Percentiles rank a stretch among this genome's conserved stretches.
These are phyloP conservation scores for Heritiera littoralis DNA, from an alignment of 345 rosid species.

Conservation along the genomic window DNA sequence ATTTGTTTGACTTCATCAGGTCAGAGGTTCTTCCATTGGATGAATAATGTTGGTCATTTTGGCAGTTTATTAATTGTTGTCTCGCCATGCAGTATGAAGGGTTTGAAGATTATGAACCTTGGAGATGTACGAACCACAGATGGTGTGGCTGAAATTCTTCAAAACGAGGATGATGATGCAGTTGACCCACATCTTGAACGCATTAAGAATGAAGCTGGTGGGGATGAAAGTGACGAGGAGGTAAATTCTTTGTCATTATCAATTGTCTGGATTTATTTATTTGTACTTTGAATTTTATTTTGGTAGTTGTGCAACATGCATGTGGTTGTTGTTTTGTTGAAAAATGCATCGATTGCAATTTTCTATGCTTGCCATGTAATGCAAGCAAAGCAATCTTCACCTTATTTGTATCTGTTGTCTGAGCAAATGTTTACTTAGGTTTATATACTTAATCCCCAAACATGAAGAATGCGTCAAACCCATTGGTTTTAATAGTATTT, in stretches of 20 bases:
- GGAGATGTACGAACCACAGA: conserved; percentile 59
- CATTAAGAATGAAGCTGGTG: conserved; percentile 79
- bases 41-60: not conserved
- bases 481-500: not conserved
- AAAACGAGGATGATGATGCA: conserved; percentile 75
- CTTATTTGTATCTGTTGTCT: not conserved
- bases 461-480: not conserved
- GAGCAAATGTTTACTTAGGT: not conserved
- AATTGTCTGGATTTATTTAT: not conserved
- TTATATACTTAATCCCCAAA: not conserved
- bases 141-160: conserved; percentile 78
- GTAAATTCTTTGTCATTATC: conserved; percentile 30
- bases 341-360: not conserved
- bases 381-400: not conserved
- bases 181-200: conserved; percentile 96
- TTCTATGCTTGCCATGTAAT: not conserved
- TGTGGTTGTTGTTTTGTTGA: not conserved
- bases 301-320: not conserved
- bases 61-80: not conserved
- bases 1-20: conserved; percentile 87
- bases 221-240: conserved; percentile 97
- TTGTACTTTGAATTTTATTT: not conserved
- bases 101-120: conserved; percentile 88
- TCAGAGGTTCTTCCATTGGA: conserved; percentile 30
- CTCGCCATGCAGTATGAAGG: conserved; percentile 62